These are phyloP conservation scores for Salmacisia buchloeana DNA, from an alignment of 1,284 basidiomycete species.

Conservation along the genomic window DNA sequence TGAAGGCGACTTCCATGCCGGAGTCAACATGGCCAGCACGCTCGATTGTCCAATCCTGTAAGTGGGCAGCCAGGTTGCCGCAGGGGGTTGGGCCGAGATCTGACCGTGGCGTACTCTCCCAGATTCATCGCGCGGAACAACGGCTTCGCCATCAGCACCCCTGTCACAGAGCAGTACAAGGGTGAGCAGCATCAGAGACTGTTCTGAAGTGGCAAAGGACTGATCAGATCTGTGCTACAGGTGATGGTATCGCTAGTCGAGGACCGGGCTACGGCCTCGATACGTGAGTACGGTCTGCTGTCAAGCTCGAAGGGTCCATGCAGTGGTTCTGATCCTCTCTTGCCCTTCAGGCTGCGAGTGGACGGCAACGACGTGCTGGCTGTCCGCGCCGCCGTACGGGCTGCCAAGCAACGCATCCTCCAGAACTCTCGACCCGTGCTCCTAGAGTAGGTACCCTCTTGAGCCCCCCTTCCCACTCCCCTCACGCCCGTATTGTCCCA, in stretches of 20 bases:
- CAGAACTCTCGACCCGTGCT: conserved; percentile 70
- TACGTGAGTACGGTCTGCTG: conserved; percentile 18
- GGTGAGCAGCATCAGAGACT: conserved; percentile 23
- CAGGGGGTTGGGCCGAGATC: background rate
- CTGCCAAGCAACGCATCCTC: conserved; percentile 71
- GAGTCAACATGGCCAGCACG: conserved; percentile 52
- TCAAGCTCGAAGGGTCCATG: background rate
- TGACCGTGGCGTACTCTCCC: conserved; percentile 58
- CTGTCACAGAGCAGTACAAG: conserved; percentile 73
- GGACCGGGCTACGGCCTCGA: conserved; percentile 85
- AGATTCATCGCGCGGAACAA: conserved; percentile 64
- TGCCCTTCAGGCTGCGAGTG: conserved; percentile 54
- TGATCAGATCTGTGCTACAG: conserved; percentile 9
- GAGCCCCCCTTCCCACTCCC: background rate
- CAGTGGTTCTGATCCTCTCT: background rate
- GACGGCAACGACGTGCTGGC: conserved; percentile 91
- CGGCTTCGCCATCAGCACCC: conserved; percentile 91
- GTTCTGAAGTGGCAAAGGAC: background rate
- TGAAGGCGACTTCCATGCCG: conserved; percentile 59
- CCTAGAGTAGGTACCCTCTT: conserved; percentile 61
- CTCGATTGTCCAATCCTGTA: conserved; percentile 37
- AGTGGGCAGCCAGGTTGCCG: conserved; percentile 9
- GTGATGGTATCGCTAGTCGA: conserved; percentile 58
- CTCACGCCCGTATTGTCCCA: background rate
- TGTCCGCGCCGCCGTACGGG: conserved; percentile 72